Conservation (phyloP, 257 asterid genomes). For the Solanum bulbocastanum region DNA sequence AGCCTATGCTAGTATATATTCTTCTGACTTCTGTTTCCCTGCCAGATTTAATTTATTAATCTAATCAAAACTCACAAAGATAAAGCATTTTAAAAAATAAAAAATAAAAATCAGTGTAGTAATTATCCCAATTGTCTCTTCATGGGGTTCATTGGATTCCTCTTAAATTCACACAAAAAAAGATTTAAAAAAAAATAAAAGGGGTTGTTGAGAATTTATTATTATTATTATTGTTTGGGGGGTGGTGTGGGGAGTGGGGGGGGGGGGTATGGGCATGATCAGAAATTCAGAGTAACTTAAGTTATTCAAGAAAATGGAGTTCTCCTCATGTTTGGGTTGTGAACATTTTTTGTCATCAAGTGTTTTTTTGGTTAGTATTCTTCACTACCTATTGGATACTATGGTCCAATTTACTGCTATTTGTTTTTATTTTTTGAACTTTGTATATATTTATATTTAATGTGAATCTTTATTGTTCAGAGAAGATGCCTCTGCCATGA, state of each 20-base stretch:
- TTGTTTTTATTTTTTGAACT: neutral
- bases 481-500: neutral
- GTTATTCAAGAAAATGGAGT: conserved; percentile 1
- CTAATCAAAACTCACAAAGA: neutral
- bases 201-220: neutral
- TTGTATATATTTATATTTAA: neutral
- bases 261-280: neutral
- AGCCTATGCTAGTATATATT: neutral
- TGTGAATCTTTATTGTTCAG: neutral
- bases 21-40: neutral
- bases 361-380: neutral
- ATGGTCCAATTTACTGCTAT: neutral
- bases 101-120: neutral
- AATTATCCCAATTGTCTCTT: neutral
- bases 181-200: neutral
- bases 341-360: neutral
- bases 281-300: neutral
- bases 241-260: too few species aligned
- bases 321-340: conserved; percentile 1
- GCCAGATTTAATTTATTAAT: neutral
- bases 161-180: neutral
- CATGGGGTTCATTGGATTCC: conserved; percentile 16
- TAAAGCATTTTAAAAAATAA: neutral
- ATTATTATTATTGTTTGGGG: neutral
- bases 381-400: neutral